These are phyloP conservation scores for Fusarium guadeloupense DNA, from an alignment of 2,329 filamentous ascomycete genomes.

Conservation along the genomic window DNA sequence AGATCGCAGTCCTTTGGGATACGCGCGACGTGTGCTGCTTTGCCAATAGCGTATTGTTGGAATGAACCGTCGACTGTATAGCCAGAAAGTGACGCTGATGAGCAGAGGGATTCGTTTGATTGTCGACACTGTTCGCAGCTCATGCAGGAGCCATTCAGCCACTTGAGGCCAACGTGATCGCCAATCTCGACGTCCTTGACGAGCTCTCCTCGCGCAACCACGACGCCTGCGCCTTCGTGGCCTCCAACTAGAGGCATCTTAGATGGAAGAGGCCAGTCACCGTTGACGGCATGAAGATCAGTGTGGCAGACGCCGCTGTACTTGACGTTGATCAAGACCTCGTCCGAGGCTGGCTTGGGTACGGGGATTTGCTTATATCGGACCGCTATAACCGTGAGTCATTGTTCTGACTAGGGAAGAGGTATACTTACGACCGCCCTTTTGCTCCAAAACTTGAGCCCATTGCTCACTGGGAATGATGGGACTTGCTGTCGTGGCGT, in stretches of 20 bases:
- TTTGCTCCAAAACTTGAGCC: constrained; percentile 86
- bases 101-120: constrained; percentile 82
- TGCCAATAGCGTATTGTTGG: constrained; percentile 87
- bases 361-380: constrained; percentile 83
- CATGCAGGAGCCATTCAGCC: constrained; percentile 86
- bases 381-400: constrained; percentile 54
- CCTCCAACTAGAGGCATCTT: constrained; percentile 87
- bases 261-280: constrained; percentile 81
- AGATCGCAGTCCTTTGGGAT: constrained; percentile 78
- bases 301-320: constrained; percentile 91
- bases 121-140: constrained; percentile 82
- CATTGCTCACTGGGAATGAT: constrained; percentile 81
- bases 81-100: constrained; percentile 76
- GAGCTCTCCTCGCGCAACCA: constrained; percentile 79
- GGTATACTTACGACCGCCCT: constrained; percentile 66
- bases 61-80: constrained; percentile 92
- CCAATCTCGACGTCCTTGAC: constrained; percentile 81
- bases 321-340: constrained; percentile 88
- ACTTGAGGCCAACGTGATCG: constrained; percentile 86
- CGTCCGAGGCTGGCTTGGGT: constrained; percentile 79
- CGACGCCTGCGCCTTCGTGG: constrained; percentile 77
- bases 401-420: fast-evolving
- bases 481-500: constrained; percentile 32
- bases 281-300: constrained; percentile 77
- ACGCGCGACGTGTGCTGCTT: constrained; percentile 81